A percentile compares a stretch with the other conserved stretches of the same genome.
These are phyloP conservation scores for Arabidopsis thaliana DNA, from an alignment of 345 rosid genomes.

Conservation along the genomic window TAIR10.1 NC_003070.9:25816501-25817000, in stretches of 20 bases:
- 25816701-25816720: constrained; percentile 28
- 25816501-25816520: constrained; percentile 95
- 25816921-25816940: constrained; percentile 19
- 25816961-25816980: constrained; percentile 13
- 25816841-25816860: constrained; percentile 33
- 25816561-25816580: constrained; percentile 81
- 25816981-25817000: constrained; percentile 6
- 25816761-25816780: constrained; percentile 61
- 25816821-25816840: constrained; percentile 75
- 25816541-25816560: constrained; percentile 89
- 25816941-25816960: constrained; percentile 23
- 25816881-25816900: constrained; percentile 24
- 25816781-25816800: constrained; percentile 57
- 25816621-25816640: constrained; percentile 25
- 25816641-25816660: constrained; percentile 51
- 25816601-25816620: constrained; percentile 8
- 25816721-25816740: constrained; percentile 48
- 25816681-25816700: constrained; percentile 57
- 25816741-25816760: constrained; percentile 43
- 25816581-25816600: constrained; percentile 27
- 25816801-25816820: constrained; percentile 32
- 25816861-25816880: constrained; percentile 40
- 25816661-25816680: constrained; percentile 44
- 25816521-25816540: constrained; percentile 98
- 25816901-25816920: constrained; percentile 13